Conservation (phyloP, 768 basidiomycete genomes). For the Butyriboletus loyo region DNA sequence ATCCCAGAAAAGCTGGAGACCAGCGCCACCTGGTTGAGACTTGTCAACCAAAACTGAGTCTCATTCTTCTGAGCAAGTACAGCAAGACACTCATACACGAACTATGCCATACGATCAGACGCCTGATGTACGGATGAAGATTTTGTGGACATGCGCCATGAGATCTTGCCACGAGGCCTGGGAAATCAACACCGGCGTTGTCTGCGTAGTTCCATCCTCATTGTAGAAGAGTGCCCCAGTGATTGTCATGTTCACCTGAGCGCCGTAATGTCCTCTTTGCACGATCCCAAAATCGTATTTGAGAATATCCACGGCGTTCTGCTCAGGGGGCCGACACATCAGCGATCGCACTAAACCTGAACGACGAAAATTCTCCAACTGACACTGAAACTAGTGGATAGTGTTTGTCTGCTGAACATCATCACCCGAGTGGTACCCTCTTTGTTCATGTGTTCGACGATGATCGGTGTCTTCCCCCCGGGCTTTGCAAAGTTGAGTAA, state of each 20-base stretch:
- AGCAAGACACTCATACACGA: not conserved
- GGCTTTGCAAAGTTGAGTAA: conserved; percentile 27
- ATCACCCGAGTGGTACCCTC: conserved; percentile 1
- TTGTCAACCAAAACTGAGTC: too few relatives aligned
- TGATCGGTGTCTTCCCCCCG: not conserved
- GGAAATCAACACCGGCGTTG: not conserved
- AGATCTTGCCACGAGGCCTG: conserved; percentile 9
- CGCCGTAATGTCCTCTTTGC: not conserved
- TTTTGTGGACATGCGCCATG: conserved; percentile 5
- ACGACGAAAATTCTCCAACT: not conserved
- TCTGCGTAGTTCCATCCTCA: not conserved
- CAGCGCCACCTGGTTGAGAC: too few relatives aligned
- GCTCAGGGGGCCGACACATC: not conserved
- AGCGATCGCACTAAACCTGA: not conserved
- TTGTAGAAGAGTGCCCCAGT: conserved; percentile 9
- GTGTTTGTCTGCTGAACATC: conserved; percentile 10
- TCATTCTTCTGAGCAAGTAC: not conserved
- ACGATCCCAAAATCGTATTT: not conserved
- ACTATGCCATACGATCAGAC: not conserved
- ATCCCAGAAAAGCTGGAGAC: too few relatives aligned
- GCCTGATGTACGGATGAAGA: not conserved
- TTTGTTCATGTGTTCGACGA: conserved; percentile 3
- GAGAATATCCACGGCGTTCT: conserved; percentile 1
- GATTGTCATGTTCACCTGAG: not conserved
- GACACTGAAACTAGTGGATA: not conserved